These are phyloP conservation scores for Geranium brycei DNA, from an alignment of 345 rosid genomes.

Conservation along the genomic window DNA sequence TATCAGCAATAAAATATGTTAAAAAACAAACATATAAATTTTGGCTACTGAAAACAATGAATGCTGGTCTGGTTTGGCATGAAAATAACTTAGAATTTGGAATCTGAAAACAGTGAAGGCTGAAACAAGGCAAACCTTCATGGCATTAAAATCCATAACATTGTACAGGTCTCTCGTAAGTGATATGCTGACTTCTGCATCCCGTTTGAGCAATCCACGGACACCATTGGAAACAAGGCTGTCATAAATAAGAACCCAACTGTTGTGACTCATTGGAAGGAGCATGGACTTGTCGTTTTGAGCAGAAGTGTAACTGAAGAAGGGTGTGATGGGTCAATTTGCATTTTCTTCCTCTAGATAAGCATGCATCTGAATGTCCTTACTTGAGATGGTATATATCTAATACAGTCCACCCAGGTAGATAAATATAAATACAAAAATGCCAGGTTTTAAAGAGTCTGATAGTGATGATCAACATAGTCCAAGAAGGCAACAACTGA, in stretches of 20 bases:
- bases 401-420: not conserved
- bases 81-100: not conserved
- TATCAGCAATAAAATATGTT: too few species aligned
- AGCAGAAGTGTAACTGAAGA: conserved; percentile 40
- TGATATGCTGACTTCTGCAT: conserved; percentile 27
- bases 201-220: too few species aligned
- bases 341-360: conserved; percentile 45
- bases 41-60: too few species aligned
- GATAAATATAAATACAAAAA: not conserved
- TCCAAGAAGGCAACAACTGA: too few species aligned
- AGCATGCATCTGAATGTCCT: conserved; percentile 34
- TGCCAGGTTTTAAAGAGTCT: too few species aligned
- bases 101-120: conserved; percentile 2
- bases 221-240: too few species aligned
- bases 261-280: conserved; percentile 13
- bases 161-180: conserved; percentile 69
- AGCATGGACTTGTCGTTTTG: conserved; percentile 17
- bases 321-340: conserved; percentile 79
- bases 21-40: too few species aligned
- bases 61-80: too few species aligned
- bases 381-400: conserved; percentile 7
- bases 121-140: conserved; percentile 36
- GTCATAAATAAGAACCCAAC: not conserved
- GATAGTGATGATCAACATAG: too few species aligned
- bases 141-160: conserved; percentile 58